These are phyloP conservation scores for Curvularia eragrostidis DNA, from an alignment of 2,329 filamentous ascomycete genomes.

Conservation along the genomic window DNA sequence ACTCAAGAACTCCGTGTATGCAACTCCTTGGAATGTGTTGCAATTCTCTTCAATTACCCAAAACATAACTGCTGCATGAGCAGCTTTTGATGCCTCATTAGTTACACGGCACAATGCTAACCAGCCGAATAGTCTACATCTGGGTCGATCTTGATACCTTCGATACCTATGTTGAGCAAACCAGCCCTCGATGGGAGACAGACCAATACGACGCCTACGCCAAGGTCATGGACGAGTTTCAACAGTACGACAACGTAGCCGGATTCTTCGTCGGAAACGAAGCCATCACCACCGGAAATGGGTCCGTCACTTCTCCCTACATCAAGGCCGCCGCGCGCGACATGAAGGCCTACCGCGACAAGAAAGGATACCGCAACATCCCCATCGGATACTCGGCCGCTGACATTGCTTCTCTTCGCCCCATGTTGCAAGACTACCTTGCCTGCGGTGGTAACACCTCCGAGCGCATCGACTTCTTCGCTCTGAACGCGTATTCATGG, in stretches of 20 bases:
- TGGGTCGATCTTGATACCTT: slow-evolving; percentile 81
- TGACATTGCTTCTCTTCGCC: slow-evolving; percentile 74
- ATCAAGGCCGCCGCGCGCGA: slow-evolving; percentile 83
- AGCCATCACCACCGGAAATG: slow-evolving; percentile 67
- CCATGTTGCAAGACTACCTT: slow-evolving; percentile 74
- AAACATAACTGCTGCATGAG: neutral
- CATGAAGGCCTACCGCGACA: slow-evolving; percentile 79
- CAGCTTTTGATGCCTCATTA: neutral
- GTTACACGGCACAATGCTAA: neutral
- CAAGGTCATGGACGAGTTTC: slow-evolving; percentile 78
- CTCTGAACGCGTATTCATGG: slow-evolving; percentile 80
- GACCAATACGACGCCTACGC: slow-evolving; percentile 72
- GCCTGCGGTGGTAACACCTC: slow-evolving; percentile 73
- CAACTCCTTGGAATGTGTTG: neutral
- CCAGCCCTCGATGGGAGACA: slow-evolving; percentile 72
- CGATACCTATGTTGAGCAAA: slow-evolving; percentile 70
- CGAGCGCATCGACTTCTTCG: slow-evolving; percentile 82
- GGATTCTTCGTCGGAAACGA: slow-evolving; percentile 83
- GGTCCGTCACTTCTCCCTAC: slow-evolving; percentile 74
- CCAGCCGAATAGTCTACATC: slow-evolving; percentile 72
- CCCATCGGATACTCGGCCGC: slow-evolving; percentile 88
- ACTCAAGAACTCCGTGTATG: neutral
- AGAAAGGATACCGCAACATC: slow-evolving; percentile 78
- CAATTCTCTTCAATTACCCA: neutral
- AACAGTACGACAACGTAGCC: slow-evolving; percentile 77